Evolutionary conservation across 1,284 basidiomycete genomes (phyloP).

Genomic region (Microbotryum lychnidis-dioicae): DNA sequence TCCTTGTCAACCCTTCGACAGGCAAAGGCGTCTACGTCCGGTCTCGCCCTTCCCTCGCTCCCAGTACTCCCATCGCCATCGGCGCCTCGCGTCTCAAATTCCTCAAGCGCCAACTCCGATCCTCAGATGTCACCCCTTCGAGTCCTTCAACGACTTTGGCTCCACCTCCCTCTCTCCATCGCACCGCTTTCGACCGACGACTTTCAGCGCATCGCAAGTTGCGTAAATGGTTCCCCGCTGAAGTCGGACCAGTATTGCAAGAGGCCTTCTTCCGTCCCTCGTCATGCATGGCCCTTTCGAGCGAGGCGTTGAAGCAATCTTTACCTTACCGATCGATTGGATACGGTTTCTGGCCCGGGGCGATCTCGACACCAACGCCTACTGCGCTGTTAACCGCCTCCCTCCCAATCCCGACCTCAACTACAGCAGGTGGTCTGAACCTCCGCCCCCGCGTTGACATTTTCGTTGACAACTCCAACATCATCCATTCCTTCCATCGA

Average conservation of each 20-base stretch:
- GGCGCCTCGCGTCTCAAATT: not conserved
- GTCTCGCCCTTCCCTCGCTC: not conserved
- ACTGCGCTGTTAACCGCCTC: slow-evolving; percentile 18
- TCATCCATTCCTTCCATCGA: slow-evolving; percentile 23
- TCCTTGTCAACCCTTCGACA: too few relatives aligned
- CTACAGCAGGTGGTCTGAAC: slow-evolving; percentile 7
- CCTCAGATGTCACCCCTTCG: not conserved
- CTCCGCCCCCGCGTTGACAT: slow-evolving; percentile 15
- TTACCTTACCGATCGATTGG: slow-evolving; percentile 12
- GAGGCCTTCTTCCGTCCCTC: slow-evolving; percentile 5
- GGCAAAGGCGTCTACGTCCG: slow-evolving; percentile 25
- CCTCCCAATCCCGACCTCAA: not conserved
- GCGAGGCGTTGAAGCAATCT: slow-evolving; percentile 10
- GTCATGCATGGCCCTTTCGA: slow-evolving; percentile 1
- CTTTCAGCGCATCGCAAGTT: slow-evolving; percentile 16
- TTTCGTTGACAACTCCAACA: slow-evolving; percentile 32
- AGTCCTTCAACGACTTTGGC: not conserved
- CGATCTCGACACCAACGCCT: slow-evolving; percentile 13
- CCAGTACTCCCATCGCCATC: not conserved
- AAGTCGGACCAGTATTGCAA: slow-evolving; percentile 3
- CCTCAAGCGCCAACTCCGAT: not conserved
- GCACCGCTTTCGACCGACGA: slow-evolving; percentile 6
- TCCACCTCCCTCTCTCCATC: not conserved
- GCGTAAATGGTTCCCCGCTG: slow-evolving; percentile 11
- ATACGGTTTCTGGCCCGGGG: slow-evolving; percentile 27